Conservation (phyloP, 331 rosid genomes). For the Rosa hybrid region DNA sequence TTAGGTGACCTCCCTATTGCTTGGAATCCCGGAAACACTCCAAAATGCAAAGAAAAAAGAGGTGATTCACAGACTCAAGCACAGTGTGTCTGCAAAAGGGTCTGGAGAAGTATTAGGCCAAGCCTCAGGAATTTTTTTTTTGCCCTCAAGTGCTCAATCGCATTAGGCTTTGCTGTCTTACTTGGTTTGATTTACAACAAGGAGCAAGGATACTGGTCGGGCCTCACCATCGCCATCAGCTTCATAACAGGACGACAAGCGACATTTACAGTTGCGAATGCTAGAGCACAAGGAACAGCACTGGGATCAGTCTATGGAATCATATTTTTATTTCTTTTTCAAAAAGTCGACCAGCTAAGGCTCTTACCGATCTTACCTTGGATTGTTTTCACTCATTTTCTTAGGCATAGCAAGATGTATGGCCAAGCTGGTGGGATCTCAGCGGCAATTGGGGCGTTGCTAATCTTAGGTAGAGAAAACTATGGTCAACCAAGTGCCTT, state of each 20-base stretch:
- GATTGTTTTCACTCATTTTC: conserved; percentile 60
- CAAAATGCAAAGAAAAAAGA: conserved; percentile 7
- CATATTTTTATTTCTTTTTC: conserved; percentile 50
- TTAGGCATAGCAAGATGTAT: conserved; percentile 71
- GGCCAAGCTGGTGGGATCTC: conserved; percentile 81
- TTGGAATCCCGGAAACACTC: conserved; percentile 21
- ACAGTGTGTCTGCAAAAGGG: conserved; percentile 11
- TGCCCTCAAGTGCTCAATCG: conserved; percentile 68
- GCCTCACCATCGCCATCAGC: conserved; percentile 67
- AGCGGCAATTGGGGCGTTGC: conserved; percentile 61
- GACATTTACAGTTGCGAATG: conserved; percentile 59
- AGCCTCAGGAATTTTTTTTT: conserved; percentile 40
- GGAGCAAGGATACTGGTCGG: conserved; percentile 70
- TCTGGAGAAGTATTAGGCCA: conserved; percentile 42
- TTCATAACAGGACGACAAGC: conserved; percentile 60
- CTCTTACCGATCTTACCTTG: conserved; percentile 66
- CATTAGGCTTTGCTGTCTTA: conserved; percentile 67
- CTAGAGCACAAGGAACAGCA: conserved; percentile 81
- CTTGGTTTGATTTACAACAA: conserved; percentile 59
- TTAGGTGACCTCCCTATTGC: conserved; percentile 32
- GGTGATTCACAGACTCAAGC: not conserved
- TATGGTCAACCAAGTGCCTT: conserved; percentile 58
- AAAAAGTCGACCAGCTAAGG: conserved; percentile 33
- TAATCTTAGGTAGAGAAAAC: conserved; percentile 68
- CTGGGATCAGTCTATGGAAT: conserved; percentile 78